Conservation (phyloP, 2,329 filamentous ascomycete species). For the Pseudocercospora pini-densiflorae region DNA sequence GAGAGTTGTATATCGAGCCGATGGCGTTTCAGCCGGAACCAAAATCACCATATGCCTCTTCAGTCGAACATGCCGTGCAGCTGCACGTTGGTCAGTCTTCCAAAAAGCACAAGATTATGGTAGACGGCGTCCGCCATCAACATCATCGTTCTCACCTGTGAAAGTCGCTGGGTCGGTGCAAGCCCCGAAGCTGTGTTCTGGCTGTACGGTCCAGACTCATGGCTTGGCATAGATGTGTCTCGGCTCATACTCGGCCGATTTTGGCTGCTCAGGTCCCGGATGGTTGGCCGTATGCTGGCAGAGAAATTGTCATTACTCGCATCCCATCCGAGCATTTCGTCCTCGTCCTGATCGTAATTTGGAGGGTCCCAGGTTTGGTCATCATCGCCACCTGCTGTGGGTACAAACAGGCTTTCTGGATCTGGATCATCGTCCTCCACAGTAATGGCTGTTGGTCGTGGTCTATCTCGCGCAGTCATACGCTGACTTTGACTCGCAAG, state of each 20-base stretch:
- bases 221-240: slow-evolving; percentile 14
- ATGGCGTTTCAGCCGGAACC: neutral
- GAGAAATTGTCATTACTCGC: slow-evolving; percentile 67
- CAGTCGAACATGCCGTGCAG: slow-evolving; percentile 46
- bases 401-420: slow-evolving; percentile 73
- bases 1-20: neutral
- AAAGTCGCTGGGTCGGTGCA: slow-evolving; percentile 75
- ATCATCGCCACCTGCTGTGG: slow-evolving; percentile 60
- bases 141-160: slow-evolving; percentile 60
- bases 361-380: slow-evolving; percentile 75
- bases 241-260: slow-evolving; percentile 28
- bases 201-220: slow-evolving; percentile 7
- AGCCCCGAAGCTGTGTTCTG: slow-evolving; percentile 46
- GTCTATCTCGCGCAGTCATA: slow-evolving; percentile 30
- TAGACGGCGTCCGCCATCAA: slow-evolving; percentile 5
- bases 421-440: slow-evolving; percentile 58
- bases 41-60: slow-evolving; percentile 18
- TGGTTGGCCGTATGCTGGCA: slow-evolving; percentile 46
- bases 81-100: slow-evolving; percentile 33
- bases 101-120: neutral
- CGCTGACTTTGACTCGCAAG: slow-evolving; percentile 37
- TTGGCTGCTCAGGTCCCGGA: slow-evolving; percentile 45
- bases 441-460: slow-evolving; percentile 47
- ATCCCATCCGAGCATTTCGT: slow-evolving; percentile 75
- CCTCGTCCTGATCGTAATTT: slow-evolving; percentile 65